Percentiles rank a stretch among this genome's conserved stretches.
These are phyloP conservation scores for Volvariella volvacea DNA, from an alignment of 1,284 basidiomycete genomes.

Conservation along the genomic window DNA sequence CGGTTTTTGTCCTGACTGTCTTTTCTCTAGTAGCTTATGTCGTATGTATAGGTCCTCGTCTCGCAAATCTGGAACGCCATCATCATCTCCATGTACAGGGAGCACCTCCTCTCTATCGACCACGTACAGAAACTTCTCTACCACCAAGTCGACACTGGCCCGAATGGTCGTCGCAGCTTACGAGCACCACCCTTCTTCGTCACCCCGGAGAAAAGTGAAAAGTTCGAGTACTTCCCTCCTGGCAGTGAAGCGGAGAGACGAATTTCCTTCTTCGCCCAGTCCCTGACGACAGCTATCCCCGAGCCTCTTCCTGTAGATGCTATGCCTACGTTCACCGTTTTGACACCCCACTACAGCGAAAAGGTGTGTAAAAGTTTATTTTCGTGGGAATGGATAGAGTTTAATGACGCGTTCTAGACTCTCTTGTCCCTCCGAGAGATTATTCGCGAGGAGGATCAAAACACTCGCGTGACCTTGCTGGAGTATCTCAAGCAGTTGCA, in stretches of 20 bases:
- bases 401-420: conserved; percentile 34
- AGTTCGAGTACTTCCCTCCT: conserved; percentile 84
- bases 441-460: conserved; percentile 95
- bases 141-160: conserved; percentile 78
- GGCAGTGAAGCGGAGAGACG: conserved; percentile 94
- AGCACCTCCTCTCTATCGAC: conserved; percentile 91
- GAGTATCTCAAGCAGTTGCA: conserved; percentile 99
- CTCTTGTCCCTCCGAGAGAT: conserved; percentile 91
- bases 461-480: conserved; percentile 88
- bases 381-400: neutral
- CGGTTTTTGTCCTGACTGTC: conserved; percentile 3
- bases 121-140: conserved; percentile 93
- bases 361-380: conserved; percentile 33
- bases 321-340: conserved; percentile 96
- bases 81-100: conserved; percentile 98
- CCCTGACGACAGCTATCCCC: conserved; percentile 87
- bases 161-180: conserved; percentile 83
- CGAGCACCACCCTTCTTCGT: conserved; percentile 96
- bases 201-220: conserved; percentile 70
- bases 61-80: conserved; percentile 98
- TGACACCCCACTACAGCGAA: conserved; percentile 95
- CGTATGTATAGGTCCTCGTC: conserved; percentile 66
- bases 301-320: conserved; percentile 91
- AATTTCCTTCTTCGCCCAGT: conserved; percentile 96
- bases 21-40: neutral